phyloP scores from a whole-genome alignment of 176 grass and related monocot genomes.

The Hordeum marinum region DNA sequence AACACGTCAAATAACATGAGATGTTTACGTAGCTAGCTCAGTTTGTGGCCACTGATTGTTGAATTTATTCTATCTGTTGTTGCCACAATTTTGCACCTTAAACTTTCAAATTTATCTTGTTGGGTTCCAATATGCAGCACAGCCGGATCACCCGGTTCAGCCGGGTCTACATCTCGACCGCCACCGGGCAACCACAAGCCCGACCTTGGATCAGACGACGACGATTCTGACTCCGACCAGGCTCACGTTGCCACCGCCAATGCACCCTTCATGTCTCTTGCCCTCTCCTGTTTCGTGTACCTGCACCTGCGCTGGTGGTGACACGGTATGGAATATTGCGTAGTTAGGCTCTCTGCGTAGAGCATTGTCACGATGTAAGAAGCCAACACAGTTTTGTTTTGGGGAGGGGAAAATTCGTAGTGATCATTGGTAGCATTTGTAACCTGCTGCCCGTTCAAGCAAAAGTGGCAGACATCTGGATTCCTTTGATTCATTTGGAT shows the following conservation, averaged over 20 bases:
- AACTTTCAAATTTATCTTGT: background rate
- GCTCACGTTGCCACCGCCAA: background rate
- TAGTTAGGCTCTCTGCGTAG: constrained; percentile 9
- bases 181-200: constrained; percentile 7
- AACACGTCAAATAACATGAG: background rate
- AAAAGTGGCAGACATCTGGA: constrained; percentile 7
- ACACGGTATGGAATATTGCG: background rate
- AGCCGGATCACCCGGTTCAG: constrained; percentile 20
- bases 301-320: constrained; percentile 26
- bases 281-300: constrained; percentile 22
- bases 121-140: constrained; percentile 12
- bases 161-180: background rate
- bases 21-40: background rate
- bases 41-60: background rate
- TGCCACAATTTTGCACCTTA: background rate
- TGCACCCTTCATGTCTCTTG: background rate
- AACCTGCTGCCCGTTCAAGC: constrained; percentile 25
- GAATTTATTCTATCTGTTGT: too few species aligned
- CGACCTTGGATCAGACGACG: constrained; percentile 21
- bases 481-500: background rate
- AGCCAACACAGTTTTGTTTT: constrained; percentile 32
- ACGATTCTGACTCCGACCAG: background rate
- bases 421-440: constrained; percentile 4
- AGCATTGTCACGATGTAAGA: constrained; percentile 2
- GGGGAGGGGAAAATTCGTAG: background rate